These are phyloP conservation scores for Suhomyces guaymorum DNA, from an alignment of 1,139 yeast species.

Conservation along the genomic window DNA sequence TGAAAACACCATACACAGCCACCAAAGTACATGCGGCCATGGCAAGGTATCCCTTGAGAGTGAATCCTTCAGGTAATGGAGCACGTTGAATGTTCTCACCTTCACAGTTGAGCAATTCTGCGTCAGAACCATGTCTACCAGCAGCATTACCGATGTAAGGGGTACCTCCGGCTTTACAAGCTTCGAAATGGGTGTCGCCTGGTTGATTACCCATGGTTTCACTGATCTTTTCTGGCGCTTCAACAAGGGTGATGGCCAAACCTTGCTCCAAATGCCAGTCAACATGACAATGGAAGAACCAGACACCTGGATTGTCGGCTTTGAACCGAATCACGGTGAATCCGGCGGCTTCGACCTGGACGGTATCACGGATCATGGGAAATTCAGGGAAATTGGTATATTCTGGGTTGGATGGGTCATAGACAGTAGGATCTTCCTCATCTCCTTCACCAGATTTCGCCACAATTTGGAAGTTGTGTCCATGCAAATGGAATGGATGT, in stretches of 20 bases:
- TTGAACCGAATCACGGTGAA: constrained; percentile 64
- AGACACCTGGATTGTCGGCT: constrained; percentile 87
- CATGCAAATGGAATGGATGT: constrained; percentile 94
- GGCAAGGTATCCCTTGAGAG: constrained; percentile 67
- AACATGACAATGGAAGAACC: constrained; percentile 93
- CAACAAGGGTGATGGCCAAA: constrained; percentile 67
- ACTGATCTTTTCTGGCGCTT: constrained; percentile 62
- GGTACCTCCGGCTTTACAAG: constrained; percentile 57
- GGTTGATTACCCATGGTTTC: constrained; percentile 42
- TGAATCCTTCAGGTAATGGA: constrained; percentile 68
- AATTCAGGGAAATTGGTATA: constrained; percentile 58
- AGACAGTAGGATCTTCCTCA: constrained; percentile 52
- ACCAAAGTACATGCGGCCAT: constrained; percentile 55
- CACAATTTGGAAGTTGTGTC: constrained; percentile 76
- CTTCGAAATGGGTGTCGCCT: constrained; percentile 55
- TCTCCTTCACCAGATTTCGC: constrained; percentile 59
- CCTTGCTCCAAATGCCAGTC: constrained; percentile 96
- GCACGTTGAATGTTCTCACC: constrained; percentile 58
- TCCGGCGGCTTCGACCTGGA: constrained; percentile 63
- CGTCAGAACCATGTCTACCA: constrained; percentile 39
- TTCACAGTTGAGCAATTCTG: constrained; percentile 50
- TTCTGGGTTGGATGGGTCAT: constrained; percentile 48
- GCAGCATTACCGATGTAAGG: constrained; percentile 70
- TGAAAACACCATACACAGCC: constrained; percentile 57
- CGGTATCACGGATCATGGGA: constrained; percentile 69